Base-by-base conservation (phyloP, 2,329 filamentous ascomycete species). In the Cyclaneusma minus region DNA sequence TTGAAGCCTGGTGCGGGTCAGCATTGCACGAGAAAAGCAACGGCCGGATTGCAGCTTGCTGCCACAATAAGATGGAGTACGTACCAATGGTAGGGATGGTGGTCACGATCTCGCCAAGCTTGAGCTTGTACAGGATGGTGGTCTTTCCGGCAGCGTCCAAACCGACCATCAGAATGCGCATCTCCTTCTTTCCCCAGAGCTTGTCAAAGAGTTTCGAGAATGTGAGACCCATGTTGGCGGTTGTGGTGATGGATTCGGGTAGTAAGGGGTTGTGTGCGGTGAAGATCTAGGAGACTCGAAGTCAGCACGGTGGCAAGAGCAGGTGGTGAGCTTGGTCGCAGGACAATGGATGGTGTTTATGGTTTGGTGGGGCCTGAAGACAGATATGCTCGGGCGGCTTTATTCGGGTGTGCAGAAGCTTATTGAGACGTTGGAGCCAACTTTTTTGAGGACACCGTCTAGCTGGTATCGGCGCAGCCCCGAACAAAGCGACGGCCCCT, bases 121-220 rank as follows among this genome's bases (percentile, higher is more conserved):
- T 98, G 58, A 98, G 76, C 73, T 98, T 98, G 69, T 98, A 98
- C 46, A 98, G 76, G 54, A 98, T 98, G 48, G 89, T 98, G 52
- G 89, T 98, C 74, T 98, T 98, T 79, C 89, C 89, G 58, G 89
- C 89, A 50, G 89, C 89, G 60, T 98, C 89, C 50, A 98, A 76
- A 72, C 89, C 89, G 48, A 98, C 85, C 89, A 98, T 98, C 61
- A 98, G 62, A 66, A 98, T 94, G 69, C 89, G 77, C 89, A 98
- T 98, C 75, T 98, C 89, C 77, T 95, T 95, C 79, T 93, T 93
- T 52, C 87, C 84, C 78, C 83, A 93, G 59, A 95, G 72, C 65
- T 78, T 75, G 56, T 92, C 82, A 59, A 95, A 89, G 54, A 95
- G 58, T 72, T 89, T 93, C 50, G 85, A 95, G 64, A 95, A 83